These are phyloP conservation scores for Suaeda aralocaspica DNA, from an alignment of 148 eudicot species.

Conservation along the genomic window DNA sequence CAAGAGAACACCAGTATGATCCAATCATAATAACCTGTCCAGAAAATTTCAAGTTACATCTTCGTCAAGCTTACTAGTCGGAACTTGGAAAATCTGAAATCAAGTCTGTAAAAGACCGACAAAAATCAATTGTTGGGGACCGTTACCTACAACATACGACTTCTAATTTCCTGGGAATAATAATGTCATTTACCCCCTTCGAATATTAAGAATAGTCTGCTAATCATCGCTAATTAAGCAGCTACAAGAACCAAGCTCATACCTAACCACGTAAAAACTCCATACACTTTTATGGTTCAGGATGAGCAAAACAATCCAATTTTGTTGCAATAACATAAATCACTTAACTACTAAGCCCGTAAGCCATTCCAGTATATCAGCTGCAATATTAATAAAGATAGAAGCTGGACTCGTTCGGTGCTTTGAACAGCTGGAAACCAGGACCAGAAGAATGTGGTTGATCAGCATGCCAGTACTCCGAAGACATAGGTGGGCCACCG, in stretches of 20 bases:
- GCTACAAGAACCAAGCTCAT: constrained; percentile 4
- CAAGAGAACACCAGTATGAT: background rate
- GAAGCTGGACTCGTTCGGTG: constrained; percentile 47
- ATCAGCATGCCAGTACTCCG: constrained; percentile 47
- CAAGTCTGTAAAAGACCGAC: background rate
- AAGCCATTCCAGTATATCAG: background rate
- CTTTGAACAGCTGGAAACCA: constrained; percentile 48
- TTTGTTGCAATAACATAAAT: background rate
- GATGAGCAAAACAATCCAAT: background rate
- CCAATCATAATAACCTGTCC: background rate
- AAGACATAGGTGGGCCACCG: constrained; percentile 32
- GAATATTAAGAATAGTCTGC: background rate
- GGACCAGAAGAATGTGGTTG: constrained; percentile 26
- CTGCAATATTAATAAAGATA: constrained; percentile 32
- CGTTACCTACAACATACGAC: background rate
- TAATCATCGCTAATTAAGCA: constrained; percentile 1
- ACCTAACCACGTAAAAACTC: constrained; percentile 17
- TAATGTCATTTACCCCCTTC: background rate
- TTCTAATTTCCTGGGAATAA: background rate
- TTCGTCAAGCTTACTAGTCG: background rate
- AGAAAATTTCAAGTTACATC: background rate
- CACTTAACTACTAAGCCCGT: background rate
- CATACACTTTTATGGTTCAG: constrained; percentile 11
- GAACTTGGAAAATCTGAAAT: no score
- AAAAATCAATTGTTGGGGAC: background rate